Evolutionary conservation across 176 grass and related monocot genomes (phyloP).

Genomic region (Oryza meridionalis): DNA sequence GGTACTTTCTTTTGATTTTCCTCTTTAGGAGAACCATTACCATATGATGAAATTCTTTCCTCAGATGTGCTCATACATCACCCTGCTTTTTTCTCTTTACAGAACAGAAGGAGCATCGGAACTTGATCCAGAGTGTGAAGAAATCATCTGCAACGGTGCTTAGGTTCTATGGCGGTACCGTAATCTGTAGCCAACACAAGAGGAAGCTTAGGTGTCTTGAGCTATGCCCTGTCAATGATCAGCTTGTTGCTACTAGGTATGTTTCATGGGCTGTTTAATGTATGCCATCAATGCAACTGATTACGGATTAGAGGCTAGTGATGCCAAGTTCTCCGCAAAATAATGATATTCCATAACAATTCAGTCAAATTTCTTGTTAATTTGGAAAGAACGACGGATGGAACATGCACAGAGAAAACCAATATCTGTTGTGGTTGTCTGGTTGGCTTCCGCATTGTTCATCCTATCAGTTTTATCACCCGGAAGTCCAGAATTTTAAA

Average conservation of each 20-base stretch:
- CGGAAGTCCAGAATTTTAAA: not conserved
- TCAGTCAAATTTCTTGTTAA: not conserved
- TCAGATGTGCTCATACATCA: not conserved
- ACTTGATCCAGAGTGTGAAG: conserved; percentile 68
- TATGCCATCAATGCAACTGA: not conserved
- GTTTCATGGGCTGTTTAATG: not conserved
- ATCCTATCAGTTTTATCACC: not conserved
- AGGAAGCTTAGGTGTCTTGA: conserved; percentile 92
- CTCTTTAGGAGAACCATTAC: not conserved
- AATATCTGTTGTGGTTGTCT: not conserved
- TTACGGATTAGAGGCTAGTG: not conserved
- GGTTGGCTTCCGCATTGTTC: not conserved
- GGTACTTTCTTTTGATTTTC: conserved; percentile 34
- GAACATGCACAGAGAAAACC: not conserved
- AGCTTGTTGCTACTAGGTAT: conserved; percentile 89
- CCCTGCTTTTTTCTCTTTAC: conserved; percentile 24
- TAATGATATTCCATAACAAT: not conserved
- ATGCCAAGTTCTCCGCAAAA: not conserved
- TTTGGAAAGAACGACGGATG: not conserved
- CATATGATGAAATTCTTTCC: not conserved
- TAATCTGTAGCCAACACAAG: conserved; percentile 79
- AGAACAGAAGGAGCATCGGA: conserved; percentile 71
- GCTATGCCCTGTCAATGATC: conserved; percentile 80
- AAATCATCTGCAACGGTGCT: conserved; percentile 59
- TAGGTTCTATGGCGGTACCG: conserved; percentile 55